Evolutionary conservation across 1,284 basidiomycete genomes (phyloP).

Genomic region (Ceratobasidium sp.): DNA sequence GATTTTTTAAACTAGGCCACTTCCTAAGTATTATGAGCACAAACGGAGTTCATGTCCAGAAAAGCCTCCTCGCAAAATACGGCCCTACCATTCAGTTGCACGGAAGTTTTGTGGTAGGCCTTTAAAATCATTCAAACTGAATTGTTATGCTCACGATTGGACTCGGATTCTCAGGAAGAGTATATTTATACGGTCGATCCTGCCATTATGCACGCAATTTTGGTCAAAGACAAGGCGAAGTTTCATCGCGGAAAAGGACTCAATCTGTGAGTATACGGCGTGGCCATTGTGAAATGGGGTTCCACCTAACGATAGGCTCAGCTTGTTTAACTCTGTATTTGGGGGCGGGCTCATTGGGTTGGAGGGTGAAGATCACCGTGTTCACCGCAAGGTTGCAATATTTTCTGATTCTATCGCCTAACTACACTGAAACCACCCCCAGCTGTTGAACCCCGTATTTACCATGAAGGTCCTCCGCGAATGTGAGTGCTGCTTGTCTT

Average conservation of each 20-base stretch:
- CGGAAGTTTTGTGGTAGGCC: not conserved
- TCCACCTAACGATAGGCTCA: not conserved
- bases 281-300: no score
- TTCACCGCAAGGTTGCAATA: slow-evolving; percentile 42
- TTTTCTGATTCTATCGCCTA: slow-evolving; percentile 52
- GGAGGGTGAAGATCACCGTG: not conserved
- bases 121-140: not conserved
- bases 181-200: slow-evolving; percentile 4
- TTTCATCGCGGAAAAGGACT: not conserved
- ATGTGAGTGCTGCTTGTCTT: not conserved
- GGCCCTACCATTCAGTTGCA: not conserved
- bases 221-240: slow-evolving; percentile 4
- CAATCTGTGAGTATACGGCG: not conserved
- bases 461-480: slow-evolving; percentile 56
- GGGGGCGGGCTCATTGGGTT: not conserved
- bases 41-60: slow-evolving; percentile 46
- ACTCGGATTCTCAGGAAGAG: not conserved
- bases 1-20: slow-evolving; percentile 2
- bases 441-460: slow-evolving; percentile 60
- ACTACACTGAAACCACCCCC: slow-evolving; percentile 52
- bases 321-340: not conserved
- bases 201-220: not conserved
- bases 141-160: no score
- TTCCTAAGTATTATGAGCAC: slow-evolving; percentile 8
- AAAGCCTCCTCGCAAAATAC: slow-evolving; percentile 46